Evolutionary conservation across 78 protist genomes (phyloP), one percentile per base, ranked within the genome.

Genomic region (Chrysochromulina parva): DNA sequence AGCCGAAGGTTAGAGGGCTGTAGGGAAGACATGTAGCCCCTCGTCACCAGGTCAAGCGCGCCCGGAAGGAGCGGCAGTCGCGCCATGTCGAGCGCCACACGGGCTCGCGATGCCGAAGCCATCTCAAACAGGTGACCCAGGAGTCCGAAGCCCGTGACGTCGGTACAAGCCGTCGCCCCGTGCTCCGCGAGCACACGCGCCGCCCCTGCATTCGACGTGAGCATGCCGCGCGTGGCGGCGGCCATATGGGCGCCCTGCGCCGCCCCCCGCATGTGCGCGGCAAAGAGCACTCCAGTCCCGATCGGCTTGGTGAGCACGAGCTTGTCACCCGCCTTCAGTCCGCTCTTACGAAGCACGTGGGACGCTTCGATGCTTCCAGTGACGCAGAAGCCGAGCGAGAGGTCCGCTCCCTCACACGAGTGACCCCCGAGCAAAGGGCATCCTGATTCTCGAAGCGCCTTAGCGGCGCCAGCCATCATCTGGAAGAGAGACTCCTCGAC

Each of bases 81-180:
- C 7, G 62, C 55, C n/a, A 52, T 7, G 13, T 26, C 47, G 47
- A 48, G 54, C 58, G 26, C 14, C 59, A 48, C 58, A 38, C 55
- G 85, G 47, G 59, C 85, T 2, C 5, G 22, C 28, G 85, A 53
- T 5, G 91, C 92, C 17, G 1, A 1, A 9, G 69, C 60, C 92
- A 90, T 80, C 76, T 93, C 92, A 53, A 66, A 14, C 53, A 93
- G 84, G 86, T 93, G 95, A 24, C 92, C 92, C 20, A 89, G 76
- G 60, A 93, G 71, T 48, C 95, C 95, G 55, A 93, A 93, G 65
- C 95, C 95, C 10, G 95, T 93, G 24, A 93, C 89, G 60, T 93
- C 95, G 9, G 95, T 89, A 80, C 90, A 74, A 14, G 90, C 80
- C 57, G 17, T 0, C 26, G 76, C 91, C 0, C 58, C 78, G 16